Evolutionary conservation across 805 yeast genomes (phyloP), one percentile per base, ranked within the genome.

Genomic region (Komagataella ulmi): DNA sequence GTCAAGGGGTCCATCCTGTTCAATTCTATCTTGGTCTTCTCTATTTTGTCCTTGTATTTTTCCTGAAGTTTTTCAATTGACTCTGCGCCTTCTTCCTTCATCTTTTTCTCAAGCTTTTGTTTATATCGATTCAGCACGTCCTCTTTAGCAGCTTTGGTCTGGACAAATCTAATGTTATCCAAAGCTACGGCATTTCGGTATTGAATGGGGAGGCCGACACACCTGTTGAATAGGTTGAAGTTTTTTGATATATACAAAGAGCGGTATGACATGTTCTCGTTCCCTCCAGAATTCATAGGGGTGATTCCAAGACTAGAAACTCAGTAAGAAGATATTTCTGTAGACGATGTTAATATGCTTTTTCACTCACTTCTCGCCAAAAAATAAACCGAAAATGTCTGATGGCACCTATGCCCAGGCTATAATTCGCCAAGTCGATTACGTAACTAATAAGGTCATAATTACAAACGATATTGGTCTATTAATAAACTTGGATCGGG

Each of bases 1-100:
- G 75, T 70, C 57, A 85, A 67, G 0, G 93, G 93, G 61, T 88
- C 95, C 12, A 85, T 66, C 52, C 72, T 77, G 61, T 72, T 74
- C 59, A 85, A 69, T 53, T 80, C 78, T 54, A 70, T 72, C 61
- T 80, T 83, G 49, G 72, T 76, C 43, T 65, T 60, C 44, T 74
- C 79, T 48, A 88, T 78, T 19, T 79, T 75, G 45, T 79, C 84
- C 58, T 83, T 81, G 55, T 83, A 65, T 55, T 76, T 78, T 45
- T 70, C 79, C 56, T 81, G 77, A 55, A 89, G 68, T 53, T 85
- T 85, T 6, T 79, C 79, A 3, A 86, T 66, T 43, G 71, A 63
- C 1, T 65, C 57, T 0, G 69, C 74, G 8, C 83, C 83, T 18
- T 45, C 55, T 52, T 64, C 61, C 48, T 59, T 57, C 8, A 75